Percentiles rank a stretch among this genome's conserved stretches.
Evolutionary conservation across 163 green algal species (phyloP).

Genomic region (Scenedesmus sp.): DNA sequence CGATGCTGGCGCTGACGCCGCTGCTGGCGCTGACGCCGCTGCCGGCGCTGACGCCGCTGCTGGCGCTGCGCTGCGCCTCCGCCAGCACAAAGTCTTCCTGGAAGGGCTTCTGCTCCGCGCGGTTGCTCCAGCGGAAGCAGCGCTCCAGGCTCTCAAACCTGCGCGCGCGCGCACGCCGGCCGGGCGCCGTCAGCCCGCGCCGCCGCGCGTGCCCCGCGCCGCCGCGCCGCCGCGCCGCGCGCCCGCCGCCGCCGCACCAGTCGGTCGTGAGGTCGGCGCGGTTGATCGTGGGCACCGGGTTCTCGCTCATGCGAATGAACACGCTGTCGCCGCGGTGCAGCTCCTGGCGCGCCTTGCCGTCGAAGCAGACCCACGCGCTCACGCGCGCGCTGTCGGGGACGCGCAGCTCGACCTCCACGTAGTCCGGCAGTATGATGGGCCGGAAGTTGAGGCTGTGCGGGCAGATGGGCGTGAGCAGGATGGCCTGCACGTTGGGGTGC

Average conservation of each 20-base stretch:
- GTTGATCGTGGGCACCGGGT: conserved; percentile 97
- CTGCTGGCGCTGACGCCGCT: conserved; percentile 15
- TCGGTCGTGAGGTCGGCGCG: conserved; percentile 91
- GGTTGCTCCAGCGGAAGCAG: conserved; percentile 93
- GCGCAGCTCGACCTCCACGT: conserved; percentile 90
- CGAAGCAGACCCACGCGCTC: conserved; percentile 93
- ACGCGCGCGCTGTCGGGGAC: conserved; percentile 85
- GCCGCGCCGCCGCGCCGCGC: too few species aligned
- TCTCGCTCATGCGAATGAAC: conserved; percentile 88
- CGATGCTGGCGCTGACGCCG: conserved; percentile 3
- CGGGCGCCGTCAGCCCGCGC: too few species aligned
- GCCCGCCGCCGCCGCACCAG: conserved; percentile 76
- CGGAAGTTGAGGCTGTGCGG: conserved; percentile 91
- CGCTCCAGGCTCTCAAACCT: conserved; percentile 90
- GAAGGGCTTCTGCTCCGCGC: conserved; percentile 70
- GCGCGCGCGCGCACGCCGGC: too few species aligned
- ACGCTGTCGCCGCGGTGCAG: conserved; percentile 85
- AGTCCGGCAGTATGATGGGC: conserved; percentile 98
- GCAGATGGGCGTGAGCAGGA: conserved; percentile 93
- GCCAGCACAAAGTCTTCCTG: conserved; percentile 16
- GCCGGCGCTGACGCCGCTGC: neutral
- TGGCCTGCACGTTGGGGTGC: conserved; percentile 89
- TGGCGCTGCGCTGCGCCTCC: conserved; percentile 11
- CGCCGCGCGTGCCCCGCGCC: too few species aligned
- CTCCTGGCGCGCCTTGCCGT: conserved; percentile 88